Evolutionary conservation across 345 rosid species (phyloP).

Genomic region (Trapa incisa): DNA sequence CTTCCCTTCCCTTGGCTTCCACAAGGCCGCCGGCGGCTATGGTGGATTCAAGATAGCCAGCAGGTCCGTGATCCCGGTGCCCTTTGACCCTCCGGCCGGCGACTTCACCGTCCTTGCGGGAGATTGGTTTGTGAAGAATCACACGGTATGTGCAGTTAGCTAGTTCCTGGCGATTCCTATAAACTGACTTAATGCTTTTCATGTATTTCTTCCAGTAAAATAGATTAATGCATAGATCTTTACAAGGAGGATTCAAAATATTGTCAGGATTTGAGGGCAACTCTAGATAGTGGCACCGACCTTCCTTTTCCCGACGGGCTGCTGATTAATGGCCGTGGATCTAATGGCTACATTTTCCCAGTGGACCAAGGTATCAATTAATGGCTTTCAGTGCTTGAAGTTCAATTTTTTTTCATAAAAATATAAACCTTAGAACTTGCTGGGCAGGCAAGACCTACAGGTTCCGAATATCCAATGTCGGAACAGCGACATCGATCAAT

Average conservation of each 20-base stretch:
- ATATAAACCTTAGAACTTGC: constrained; percentile 1
- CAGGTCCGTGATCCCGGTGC: constrained; percentile 68
- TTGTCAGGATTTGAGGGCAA: constrained; percentile 43
- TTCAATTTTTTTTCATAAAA: background rate
- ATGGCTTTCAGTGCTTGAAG: background rate
- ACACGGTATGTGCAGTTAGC: constrained; percentile 27
- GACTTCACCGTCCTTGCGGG: constrained; percentile 65
- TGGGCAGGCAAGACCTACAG: constrained; percentile 56
- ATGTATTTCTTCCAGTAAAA: too few relatives aligned
- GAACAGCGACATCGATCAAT: constrained; percentile 50
- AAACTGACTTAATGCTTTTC: too few relatives aligned
- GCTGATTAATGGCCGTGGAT: constrained; percentile 49
- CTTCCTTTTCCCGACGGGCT: constrained; percentile 60
- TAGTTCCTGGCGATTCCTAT: background rate
- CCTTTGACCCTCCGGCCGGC: constrained; percentile 54
- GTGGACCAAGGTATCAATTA: constrained; percentile 44
- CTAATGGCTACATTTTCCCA: constrained; percentile 35
- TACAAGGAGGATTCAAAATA: background rate
- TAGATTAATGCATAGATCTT: background rate
- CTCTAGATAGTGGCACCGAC: constrained; percentile 35
- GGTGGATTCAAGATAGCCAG: constrained; percentile 61
- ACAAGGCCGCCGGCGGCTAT: constrained; percentile 76
- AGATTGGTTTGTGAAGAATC: constrained; percentile 63
- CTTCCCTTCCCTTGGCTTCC: constrained; percentile 70
- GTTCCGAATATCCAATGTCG: constrained; percentile 70